Conservation (phyloP, 805 yeast species). For the Huiozyma sinensis region DNA sequence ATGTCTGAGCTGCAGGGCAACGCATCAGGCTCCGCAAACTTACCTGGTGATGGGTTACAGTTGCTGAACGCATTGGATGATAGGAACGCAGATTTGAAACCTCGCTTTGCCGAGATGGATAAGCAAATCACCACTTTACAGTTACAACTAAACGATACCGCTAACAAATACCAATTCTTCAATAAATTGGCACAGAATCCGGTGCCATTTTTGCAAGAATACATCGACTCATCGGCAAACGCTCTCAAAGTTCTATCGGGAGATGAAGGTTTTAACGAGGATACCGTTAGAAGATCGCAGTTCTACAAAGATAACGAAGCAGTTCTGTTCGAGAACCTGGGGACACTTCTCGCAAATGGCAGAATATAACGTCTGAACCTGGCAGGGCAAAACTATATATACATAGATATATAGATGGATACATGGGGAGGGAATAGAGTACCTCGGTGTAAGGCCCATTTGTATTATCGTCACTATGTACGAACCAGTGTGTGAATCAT, state of each 20-base stretch:
- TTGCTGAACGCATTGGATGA: constrained; percentile 22
- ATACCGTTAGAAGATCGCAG: constrained; percentile 70
- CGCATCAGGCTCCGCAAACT: neutral
- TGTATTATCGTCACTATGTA: neutral
- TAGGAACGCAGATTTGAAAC: constrained; percentile 27
- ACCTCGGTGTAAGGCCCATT: neutral
- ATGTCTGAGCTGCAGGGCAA: neutral
- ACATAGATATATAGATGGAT: too few relatives aligned
- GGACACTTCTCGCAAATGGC: constrained; percentile 46
- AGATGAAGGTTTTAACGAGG: constrained; percentile 86
- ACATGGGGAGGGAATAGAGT: too few relatives aligned
- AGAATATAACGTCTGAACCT: constrained; percentile 14
- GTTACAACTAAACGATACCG: constrained; percentile 41
- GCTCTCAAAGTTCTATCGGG: constrained; percentile 79
- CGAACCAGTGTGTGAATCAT: too few relatives aligned
- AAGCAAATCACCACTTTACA: constrained; percentile 34
- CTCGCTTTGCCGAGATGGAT: constrained; percentile 34
- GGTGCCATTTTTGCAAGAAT: constrained; percentile 55
- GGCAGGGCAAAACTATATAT: too few relatives aligned
- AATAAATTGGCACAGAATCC: constrained; percentile 68
- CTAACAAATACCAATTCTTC: constrained; percentile 71
- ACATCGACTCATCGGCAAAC: constrained; percentile 72
- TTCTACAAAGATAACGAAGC: constrained; percentile 63
- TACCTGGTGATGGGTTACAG: constrained; percentile 22
- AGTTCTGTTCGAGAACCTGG: constrained; percentile 66